phyloP scores from a whole-genome alignment of 164 flowering plant genomes.

The Cinnamomum chago region DNA sequence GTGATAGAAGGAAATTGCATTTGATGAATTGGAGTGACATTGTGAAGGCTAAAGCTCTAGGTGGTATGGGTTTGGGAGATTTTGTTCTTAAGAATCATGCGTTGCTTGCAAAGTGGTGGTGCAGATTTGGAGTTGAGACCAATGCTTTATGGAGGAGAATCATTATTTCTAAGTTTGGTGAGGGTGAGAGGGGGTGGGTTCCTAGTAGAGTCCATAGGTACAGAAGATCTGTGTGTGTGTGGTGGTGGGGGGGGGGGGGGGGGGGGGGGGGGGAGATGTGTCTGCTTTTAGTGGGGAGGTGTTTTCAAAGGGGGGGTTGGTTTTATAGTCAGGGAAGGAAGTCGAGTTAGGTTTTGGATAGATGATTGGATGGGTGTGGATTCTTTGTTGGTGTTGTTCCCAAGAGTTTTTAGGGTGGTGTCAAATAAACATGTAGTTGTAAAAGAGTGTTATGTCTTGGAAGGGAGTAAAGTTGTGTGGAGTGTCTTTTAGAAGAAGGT shows the following conservation, averaged over 20 bases:
- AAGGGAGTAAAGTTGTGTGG: too few species aligned
- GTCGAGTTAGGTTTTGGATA: not conserved
- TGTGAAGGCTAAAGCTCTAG: not conserved
- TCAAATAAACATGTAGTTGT: too few species aligned
- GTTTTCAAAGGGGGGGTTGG: too few species aligned
- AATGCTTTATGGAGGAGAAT: not conserved
- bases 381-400: too few species aligned
- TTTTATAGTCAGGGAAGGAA: not conserved
- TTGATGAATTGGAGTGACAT: not conserved
- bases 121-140: not conserved
- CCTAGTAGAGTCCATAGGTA: not conserved
- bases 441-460: too few species aligned
- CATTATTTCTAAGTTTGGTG: not conserved
- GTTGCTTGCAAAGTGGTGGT: not conserved
- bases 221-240: too few species aligned
- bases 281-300: not conserved
- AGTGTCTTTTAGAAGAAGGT: too few species aligned
- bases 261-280: too few species aligned
- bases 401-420: too few species aligned
- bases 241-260: too few species aligned
- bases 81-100: not conserved
- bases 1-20: not conserved
- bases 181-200: not conserved
- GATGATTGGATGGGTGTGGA: not conserved
- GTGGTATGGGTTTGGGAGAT: not conserved